phyloP scores from a whole-genome alignment of 441 rosid species.

The Lepidium campestre region DNA sequence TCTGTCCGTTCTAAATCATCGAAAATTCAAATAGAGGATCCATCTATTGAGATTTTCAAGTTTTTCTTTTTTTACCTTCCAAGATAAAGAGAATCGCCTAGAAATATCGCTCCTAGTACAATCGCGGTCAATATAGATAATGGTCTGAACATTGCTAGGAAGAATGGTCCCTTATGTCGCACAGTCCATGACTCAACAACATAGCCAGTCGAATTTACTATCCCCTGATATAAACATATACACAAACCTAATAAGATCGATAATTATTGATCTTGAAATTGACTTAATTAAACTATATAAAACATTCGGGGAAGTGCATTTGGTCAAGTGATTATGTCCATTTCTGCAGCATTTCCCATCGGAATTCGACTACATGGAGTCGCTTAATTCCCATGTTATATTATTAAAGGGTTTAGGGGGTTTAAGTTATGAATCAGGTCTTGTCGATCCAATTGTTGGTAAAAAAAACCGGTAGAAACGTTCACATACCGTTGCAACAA shows the following conservation, averaged over 20 bases:
- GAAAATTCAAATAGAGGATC: neutral
- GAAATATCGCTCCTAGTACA: conserved; percentile 32
- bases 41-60: neutral
- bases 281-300: neutral
- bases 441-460: too few relatives aligned
- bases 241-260: neutral
- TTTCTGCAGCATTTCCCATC: too few relatives aligned
- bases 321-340: too few relatives aligned
- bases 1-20: too few relatives aligned
- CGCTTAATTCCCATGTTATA: too few relatives aligned
- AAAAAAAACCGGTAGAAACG: too few relatives aligned
- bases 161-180: conserved; percentile 44
- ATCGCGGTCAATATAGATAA: conserved; percentile 42
- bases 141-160: conserved; percentile 45
- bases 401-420: too few relatives aligned
- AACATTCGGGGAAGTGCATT: too few relatives aligned
- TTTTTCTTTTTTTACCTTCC: conserved; percentile 38
- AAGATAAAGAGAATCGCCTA: conserved; percentile 45
- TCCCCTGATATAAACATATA: conserved; percentile 28
- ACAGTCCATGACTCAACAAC: conserved; percentile 43
- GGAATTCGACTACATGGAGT: too few relatives aligned
- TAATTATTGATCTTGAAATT: neutral
- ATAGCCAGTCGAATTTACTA: conserved; percentile 25
- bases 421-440: too few relatives aligned
- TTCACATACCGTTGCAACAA: conserved; percentile 8